These are phyloP conservation scores for Strobilomyces dryophilus DNA, from an alignment of 768 basidiomycete species.

Conservation along the genomic window DNA sequence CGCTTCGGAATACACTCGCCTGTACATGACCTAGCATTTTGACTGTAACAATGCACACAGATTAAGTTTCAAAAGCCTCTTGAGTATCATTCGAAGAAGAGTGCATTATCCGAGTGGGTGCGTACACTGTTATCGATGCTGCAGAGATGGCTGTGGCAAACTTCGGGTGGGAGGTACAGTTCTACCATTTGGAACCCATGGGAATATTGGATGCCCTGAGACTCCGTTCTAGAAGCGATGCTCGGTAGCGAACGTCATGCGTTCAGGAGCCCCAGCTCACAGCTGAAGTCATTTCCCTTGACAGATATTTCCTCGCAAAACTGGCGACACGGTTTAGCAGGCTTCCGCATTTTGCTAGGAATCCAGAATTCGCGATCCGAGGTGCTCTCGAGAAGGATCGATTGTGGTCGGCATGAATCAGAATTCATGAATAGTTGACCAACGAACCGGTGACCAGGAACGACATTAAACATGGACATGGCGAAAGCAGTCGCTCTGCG, in stretches of 20 bases:
- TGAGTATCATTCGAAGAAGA: conserved; percentile 11
- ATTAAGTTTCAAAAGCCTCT: neutral
- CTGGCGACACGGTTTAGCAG: no score
- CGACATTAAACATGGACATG: no score
- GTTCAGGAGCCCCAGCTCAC: neutral
- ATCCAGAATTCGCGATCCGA: neutral
- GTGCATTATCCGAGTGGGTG: neutral
- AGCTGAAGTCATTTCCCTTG: neutral
- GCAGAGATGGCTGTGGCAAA: neutral
- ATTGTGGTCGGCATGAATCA: no score
- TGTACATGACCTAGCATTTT: conserved; percentile 23
- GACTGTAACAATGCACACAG: conserved; percentile 16
- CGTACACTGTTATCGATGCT: neutral
- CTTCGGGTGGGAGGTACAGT: neutral
- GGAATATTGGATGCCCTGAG: neutral
- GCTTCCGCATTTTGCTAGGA: no score
- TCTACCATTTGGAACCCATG: neutral
- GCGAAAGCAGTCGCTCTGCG: no score
- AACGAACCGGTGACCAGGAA: no score
- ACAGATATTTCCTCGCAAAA: no score
- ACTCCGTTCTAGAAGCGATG: neutral
- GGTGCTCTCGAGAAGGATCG: neutral
- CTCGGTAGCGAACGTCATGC: neutral
- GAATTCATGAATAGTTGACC: no score
- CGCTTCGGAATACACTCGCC: conserved; percentile 15